phyloP scores from a whole-genome alignment of 108 stramenopile species.

The Nannochloropsis gaditana region DNA sequence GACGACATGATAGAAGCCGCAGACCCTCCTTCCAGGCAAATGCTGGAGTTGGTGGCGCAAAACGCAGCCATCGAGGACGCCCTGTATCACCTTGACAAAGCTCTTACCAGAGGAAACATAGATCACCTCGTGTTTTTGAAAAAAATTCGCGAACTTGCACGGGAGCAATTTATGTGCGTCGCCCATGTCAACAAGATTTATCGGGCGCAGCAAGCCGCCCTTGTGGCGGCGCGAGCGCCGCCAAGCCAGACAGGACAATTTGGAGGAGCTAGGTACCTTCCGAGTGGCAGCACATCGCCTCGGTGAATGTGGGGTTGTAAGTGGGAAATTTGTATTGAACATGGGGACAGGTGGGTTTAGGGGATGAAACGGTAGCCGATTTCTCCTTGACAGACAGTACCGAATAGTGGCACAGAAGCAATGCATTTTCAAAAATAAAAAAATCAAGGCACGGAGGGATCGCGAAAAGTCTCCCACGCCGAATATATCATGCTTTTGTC shows the following conservation, averaged over 20 bases:
- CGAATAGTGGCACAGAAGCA: no score
- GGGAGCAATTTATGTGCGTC: slow-evolving; percentile 54
- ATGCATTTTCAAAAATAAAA: no score
- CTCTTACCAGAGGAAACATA: slow-evolving; percentile 32
- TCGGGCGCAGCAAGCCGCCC: slow-evolving; percentile 30
- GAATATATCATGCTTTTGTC: no score
- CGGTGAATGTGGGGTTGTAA: no score
- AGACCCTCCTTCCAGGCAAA: slow-evolving; percentile 40
- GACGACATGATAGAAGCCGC: slow-evolving; percentile 15
- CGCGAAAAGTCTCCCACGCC: no score
- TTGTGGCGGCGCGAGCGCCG: neutral
- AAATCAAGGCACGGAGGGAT: no score
- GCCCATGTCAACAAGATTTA: slow-evolving; percentile 54
- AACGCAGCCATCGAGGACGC: slow-evolving; percentile 55
- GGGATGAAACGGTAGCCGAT: no score
- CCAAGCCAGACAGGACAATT: neutral
- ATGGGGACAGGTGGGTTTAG: no score
- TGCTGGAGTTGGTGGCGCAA: slow-evolving; percentile 49
- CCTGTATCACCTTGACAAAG: slow-evolving; percentile 52
- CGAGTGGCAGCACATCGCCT: no score
- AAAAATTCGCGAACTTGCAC: slow-evolving; percentile 52
- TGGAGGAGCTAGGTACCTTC: neutral
- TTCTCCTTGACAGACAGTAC: no score
- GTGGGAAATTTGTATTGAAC: no score
- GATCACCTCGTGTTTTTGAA: slow-evolving; percentile 43